A percentile compares a stretch with the other conserved stretches of the same genome.
Conservation (phyloP, 2,329 filamentous ascomycete genomes). For the Aureobasidium sp. region DNA sequence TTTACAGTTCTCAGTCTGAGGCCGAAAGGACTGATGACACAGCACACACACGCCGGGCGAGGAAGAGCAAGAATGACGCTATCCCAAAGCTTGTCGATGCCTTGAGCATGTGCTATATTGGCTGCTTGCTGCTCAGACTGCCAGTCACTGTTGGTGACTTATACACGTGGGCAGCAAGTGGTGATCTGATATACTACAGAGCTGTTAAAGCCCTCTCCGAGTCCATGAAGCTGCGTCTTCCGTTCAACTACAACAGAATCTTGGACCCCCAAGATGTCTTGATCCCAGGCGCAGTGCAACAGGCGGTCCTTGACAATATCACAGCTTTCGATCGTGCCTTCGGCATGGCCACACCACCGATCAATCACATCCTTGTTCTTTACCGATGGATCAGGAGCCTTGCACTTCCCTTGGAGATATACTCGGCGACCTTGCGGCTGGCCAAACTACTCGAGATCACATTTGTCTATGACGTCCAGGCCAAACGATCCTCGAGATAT, state of each 20-base stretch:
- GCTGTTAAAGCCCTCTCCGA: constrained; percentile 53
- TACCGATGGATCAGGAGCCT: constrained; percentile 65
- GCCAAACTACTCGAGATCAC: constrained; percentile 45
- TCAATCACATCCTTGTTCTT: constrained; percentile 64
- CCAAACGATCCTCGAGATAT: constrained; percentile 29
- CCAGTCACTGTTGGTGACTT: constrained; percentile 72
- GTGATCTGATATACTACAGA: constrained; percentile 64
- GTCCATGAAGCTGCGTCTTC: constrained; percentile 59
- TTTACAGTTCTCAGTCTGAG: constrained; percentile 55
- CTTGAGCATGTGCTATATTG: constrained; percentile 73
- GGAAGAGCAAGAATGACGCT: constrained; percentile 44
- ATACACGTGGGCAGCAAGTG: constrained; percentile 56
- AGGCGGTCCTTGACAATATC: constrained; percentile 54
- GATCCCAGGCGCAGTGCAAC: constrained; percentile 54
- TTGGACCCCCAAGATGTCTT: constrained; percentile 49
- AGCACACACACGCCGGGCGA: constrained; percentile 33
- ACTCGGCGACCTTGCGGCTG: constrained; percentile 52
- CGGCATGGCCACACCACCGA: constrained; percentile 60
- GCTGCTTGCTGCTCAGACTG: constrained; percentile 64
- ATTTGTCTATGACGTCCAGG: constrained; percentile 45
- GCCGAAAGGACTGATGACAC: constrained; percentile 36
- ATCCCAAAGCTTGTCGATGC: constrained; percentile 65
- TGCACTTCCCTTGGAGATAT: constrained; percentile 66
- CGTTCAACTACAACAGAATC: constrained; percentile 51
- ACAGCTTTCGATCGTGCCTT: constrained; percentile 61